Percentiles rank a stretch among this genome's conserved stretches.
phyloP scores from a whole-genome alignment of 140 eudicot genomes.

The Senecio squalidus region DNA sequence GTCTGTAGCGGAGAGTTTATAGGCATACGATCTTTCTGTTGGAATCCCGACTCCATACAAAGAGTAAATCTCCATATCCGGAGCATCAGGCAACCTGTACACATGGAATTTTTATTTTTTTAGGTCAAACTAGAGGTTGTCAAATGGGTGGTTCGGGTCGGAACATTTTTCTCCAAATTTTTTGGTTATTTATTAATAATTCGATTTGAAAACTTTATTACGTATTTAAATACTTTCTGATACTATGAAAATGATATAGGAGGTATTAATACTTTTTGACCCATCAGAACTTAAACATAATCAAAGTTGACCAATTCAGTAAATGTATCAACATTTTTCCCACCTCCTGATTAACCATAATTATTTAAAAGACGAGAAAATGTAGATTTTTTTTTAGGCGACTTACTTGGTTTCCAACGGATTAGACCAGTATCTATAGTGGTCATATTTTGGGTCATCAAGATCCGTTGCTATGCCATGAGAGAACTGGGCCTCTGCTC shows the following conservation, averaged over 20 bases:
- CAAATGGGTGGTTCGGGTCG: not conserved
- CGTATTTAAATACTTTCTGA: too few species aligned
- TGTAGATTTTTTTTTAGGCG: too few species aligned
- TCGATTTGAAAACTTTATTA: too few species aligned
- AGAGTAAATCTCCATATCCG: conserved; percentile 75
- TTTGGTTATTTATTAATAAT: too few species aligned
- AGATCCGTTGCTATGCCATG: conserved; percentile 79
- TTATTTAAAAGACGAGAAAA: too few species aligned
- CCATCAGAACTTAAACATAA: not conserved
- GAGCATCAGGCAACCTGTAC: conserved; percentile 80
- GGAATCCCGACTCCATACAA: conserved; percentile 83
- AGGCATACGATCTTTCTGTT: conserved; percentile 83
- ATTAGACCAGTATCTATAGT: conserved; percentile 92
- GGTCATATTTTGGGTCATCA: conserved; percentile 74
- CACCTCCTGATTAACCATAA: too few species aligned
- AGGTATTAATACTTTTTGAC: too few species aligned
- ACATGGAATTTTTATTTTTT: not conserved
- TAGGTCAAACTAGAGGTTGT: conserved; percentile 1
- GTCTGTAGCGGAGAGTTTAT: conserved; percentile 60
- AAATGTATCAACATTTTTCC: too few species aligned
- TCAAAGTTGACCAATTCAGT: not conserved
- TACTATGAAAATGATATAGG: too few species aligned
- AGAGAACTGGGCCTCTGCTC: conserved; percentile 85
- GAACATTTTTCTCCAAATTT: too few species aligned
- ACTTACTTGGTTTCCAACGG: conserved; percentile 91